Conservation (phyloP, 306 rosid species). For the Rosa rugosa region DNA sequence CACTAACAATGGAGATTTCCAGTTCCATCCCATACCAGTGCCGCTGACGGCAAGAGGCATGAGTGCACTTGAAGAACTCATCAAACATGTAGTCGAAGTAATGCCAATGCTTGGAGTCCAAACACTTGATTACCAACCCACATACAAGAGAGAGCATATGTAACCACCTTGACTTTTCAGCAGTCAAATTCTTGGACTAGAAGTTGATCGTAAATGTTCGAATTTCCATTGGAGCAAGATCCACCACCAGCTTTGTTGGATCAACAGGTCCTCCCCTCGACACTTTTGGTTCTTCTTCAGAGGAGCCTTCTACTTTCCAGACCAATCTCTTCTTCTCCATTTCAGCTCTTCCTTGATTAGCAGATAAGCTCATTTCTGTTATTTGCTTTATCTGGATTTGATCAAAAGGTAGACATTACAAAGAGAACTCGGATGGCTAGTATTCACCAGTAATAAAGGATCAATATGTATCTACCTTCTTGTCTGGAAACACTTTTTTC, state of each 20-base stretch:
- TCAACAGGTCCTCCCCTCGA: constrained; percentile 64
- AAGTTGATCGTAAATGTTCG: constrained; percentile 52
- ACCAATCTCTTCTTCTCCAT: constrained; percentile 73
- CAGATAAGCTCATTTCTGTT: constrained; percentile 65
- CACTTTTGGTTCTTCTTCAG: constrained; percentile 28
- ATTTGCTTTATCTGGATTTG: constrained; percentile 48
- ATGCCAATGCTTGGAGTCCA: too few relatives aligned
- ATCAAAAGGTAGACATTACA: background rate
- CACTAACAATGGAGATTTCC: too few relatives aligned
- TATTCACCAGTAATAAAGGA: background rate
- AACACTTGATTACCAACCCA: background rate
- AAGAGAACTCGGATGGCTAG: too few relatives aligned
- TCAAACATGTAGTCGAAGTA: too few relatives aligned
- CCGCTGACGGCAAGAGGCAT: too few relatives aligned
- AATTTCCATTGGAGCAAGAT: constrained; percentile 71
- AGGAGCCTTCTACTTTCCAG: constrained; percentile 63
- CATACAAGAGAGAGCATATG: background rate
- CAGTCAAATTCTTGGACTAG: background rate
- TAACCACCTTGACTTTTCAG: background rate
- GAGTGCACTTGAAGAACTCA: too few relatives aligned
- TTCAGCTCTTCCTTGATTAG: constrained; percentile 68
- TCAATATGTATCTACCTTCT: constrained; percentile 46
- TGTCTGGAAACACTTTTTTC: constrained; percentile 53
- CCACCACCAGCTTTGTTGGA: constrained; percentile 52
- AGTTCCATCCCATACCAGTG: too few relatives aligned